Base-by-base conservation (phyloP, 176 grass and related monocot genomes). In the Phoenix dactylifera region DNA sequence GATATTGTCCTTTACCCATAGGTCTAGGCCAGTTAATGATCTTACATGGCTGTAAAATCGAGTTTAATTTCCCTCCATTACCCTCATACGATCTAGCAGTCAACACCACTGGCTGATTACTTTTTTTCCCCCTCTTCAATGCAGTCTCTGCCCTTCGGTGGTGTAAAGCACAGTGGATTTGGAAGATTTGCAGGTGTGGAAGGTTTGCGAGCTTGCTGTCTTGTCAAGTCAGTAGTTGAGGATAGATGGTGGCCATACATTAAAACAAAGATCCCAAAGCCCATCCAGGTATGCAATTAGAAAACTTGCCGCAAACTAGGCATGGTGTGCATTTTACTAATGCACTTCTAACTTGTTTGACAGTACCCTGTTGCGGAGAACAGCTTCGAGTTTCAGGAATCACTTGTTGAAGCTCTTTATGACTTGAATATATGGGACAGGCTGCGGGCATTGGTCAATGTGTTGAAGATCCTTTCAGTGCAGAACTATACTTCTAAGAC, bases 201-300 rank as follows among this genome's bases (percentile, higher is more conserved):
- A 81, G 93, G 93, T 30, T 65, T 97, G 75, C 74, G 93, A 18
- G 93, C 84, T 54, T 97, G 93, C 78, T 97, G 93, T 78, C 84
- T 97, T 60, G 69, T 97, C 15, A 97, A 97, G 65, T 77, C 87
- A 48, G 87, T 97, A 6, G 93, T 97, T 19, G 87, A 91, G 78
- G 93, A 97, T 63, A 91, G 81, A 61, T 97, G 85, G 57, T 97
- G 93, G 93, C 93, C 93, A 35, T 97, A 85, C 29, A 74, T 97
- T 25, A 91, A 85, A 66, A 97, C 93, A 26, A 77, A 76, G 73
- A 91, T 97, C 51, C 93, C 93, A 0, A 97, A 92, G 52, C 93
- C 93, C 55, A 97, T 97, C 68, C 93, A 97, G 87, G 93, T 97
- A n/a, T 70, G 29, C 20, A 65, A 63, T 39, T 62, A 14, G 10